Base-by-base conservation (phyloP, 768 basidiomycete genomes). In the Lactarius akahatsu region DNA sequence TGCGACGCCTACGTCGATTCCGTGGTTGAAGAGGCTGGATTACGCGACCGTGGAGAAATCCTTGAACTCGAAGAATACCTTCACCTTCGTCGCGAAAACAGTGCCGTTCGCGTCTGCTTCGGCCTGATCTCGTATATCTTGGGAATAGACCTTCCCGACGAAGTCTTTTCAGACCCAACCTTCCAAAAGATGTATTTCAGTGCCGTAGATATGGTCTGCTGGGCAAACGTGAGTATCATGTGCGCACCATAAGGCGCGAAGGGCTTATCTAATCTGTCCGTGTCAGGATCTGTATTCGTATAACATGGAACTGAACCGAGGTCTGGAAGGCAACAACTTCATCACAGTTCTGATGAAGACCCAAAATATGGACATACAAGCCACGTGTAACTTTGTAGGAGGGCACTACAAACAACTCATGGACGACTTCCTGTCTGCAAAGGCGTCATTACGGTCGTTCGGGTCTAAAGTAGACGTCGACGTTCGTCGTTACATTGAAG, bases 251-350 rank as follows among this genome's bases (percentile, higher is more conserved):
- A 18, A 23, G 36, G 32, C 9, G 7, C 13, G 6, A 40, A 30
- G 32, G 45, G 57, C 47, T 69, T 4, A 58, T 54, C 41, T 26
- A 13, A 50, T 32, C 9, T 34, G 20, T 62, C 68, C 58, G 2
- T 50, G 34, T 55, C 71, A 88, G 88, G 87, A 90, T 67, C 75
- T 89, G 18, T 89, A 88, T 71, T 89, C 86, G 9, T 90, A 89
- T 75, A 85, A 88, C 74, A 85, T 87, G 82, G 88, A 91, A 71
- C 86, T 88, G 70, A 81, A 83, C 59, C 83, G 83, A 70, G 89
- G 87, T 23, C 82, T 85, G 60, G 79, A 76, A 32, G 85, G 85
- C 64, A 89, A 88, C 72, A 91, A 90, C 73, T 80, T 90, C 70
- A 78, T 91, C 59, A 86, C 86, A 10, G 86, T 89, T 43, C 80